phyloP scores from a whole-genome alignment of 371 early-diverging fungal genomes.

The Haplosporangium sp. region DNA sequence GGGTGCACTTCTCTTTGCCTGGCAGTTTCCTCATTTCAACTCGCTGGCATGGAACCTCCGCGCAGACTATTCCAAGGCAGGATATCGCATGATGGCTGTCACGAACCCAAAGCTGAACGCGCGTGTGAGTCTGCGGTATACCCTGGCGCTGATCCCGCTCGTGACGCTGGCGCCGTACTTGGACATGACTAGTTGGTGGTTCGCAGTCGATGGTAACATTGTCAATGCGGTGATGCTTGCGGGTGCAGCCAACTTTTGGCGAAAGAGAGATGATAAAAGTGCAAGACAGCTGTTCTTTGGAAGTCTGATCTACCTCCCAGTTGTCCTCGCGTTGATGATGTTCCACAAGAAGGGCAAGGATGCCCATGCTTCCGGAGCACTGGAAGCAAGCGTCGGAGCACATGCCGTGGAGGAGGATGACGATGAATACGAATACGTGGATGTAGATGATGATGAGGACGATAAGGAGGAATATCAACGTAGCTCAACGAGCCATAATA shows the following conservation, averaged over 20 bases:
- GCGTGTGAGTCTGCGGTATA: constrained; percentile 87
- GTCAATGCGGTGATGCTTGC: constrained; percentile 80
- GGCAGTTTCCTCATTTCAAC: constrained; percentile 99
- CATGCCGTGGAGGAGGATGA: constrained; percentile 40
- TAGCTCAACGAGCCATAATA: background rate
- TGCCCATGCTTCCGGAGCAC: background rate
- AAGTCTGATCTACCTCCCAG: constrained; percentile 88
- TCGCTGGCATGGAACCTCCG: constrained; percentile 91
- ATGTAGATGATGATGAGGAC: constrained; percentile 51
- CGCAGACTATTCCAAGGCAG: constrained; percentile 96
- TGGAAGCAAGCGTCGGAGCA: background rate
- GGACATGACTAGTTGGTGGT: constrained; percentile 85
- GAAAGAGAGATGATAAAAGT: constrained; percentile 77
- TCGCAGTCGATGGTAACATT: constrained; percentile 79
- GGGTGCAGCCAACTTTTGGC: constrained; percentile 83
- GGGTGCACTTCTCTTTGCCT: constrained; percentile 87
- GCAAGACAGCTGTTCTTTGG: constrained; percentile 93
- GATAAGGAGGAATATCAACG: constrained; percentile 21
- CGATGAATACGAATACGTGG: constrained; percentile 48
- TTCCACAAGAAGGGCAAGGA: constrained; percentile 75
- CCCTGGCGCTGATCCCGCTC: constrained; percentile 88
- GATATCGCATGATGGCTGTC: constrained; percentile 96
- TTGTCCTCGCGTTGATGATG: constrained; percentile 87
- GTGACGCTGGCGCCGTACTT: constrained; percentile 71
- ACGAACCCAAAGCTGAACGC: constrained; percentile 90